Evolutionary conservation across 768 basidiomycete genomes (phyloP), one percentile per base, ranked within the genome.

Genomic region (Phylloporus arenicola): DNA sequence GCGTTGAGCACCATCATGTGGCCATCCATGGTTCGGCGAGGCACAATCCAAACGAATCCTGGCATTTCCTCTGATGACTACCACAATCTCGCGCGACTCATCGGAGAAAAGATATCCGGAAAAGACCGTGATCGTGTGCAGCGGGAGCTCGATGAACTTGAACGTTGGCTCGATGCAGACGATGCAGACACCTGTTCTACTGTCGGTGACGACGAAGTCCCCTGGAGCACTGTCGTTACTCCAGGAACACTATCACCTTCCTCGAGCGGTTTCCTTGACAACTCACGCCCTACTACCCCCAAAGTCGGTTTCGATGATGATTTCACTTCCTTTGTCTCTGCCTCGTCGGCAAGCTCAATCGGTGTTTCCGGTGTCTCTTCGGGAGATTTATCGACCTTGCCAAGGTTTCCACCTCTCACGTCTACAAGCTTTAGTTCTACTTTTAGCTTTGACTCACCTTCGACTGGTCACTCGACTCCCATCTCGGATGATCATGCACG

Each of bases 1-100:
- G 86, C 89, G 11, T 70, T 92, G 39, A 84, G 87, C 64, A 90
- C 90, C 1, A 81, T 92, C 58, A 89, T 92, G 84, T 92, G 89
- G 89, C 84, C 89, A 4, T 85, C 84, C 0, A 83, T 92, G 79
- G 68, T 78, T 41, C 59, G 47, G 4, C 56, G 51, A 33, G 40
- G 43, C 2, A 19, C 48, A n/a, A 22, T 31, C 16, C 34, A 39
- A 38, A 35, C 43, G 16, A 39, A 48, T 16, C 24, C 29, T 27
- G 33, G 47, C 3, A 17, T 52, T 44, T 39, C 62, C 45, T 54
- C 56, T 3, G 56, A 47, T 30, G 54, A 57, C 24, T 60, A 67
- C 34, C 51, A 54, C 37, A 52, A 58, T 49, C 57, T 65, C 29
- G 54, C 57, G 6, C 55, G 50, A 34, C 24, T 67, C 4, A 53